phyloP scores from a whole-genome alignment of 176 grass and related monocot genomes.

The Avena sativa region DNA sequence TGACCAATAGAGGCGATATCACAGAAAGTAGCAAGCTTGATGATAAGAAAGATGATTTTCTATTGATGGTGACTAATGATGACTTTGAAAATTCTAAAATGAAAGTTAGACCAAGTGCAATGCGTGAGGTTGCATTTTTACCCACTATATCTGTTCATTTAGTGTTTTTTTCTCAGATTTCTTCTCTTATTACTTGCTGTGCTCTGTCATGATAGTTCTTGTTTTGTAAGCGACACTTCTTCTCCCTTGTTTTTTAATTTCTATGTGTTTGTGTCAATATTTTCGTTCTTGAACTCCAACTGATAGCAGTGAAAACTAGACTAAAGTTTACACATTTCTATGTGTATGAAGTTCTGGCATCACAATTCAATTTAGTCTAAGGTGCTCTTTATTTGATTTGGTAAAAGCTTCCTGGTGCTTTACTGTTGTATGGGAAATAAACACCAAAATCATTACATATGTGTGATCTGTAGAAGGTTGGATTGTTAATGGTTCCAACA shows the following conservation, averaged over 20 bases:
- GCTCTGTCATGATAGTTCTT: not conserved
- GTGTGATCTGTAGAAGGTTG: constrained; percentile 14
- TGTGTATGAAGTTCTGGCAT: constrained; percentile 15
- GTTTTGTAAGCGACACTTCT: not conserved
- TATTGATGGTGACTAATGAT: constrained; percentile 57
- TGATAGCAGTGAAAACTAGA: constrained; percentile 13
- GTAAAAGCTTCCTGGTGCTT: not conserved
- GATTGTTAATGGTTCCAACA: constrained; percentile 17
- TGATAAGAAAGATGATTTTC: constrained; percentile 37
- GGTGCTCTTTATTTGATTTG: constrained; percentile 20
- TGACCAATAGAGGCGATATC: constrained; percentile 1
- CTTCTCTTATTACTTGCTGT: constrained; percentile 3
- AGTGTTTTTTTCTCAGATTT: not conserved
- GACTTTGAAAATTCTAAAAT: constrained; percentile 89
- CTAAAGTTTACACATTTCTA: not conserved
- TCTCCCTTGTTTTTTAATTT: not conserved
- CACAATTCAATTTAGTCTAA: not conserved
- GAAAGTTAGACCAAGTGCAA: constrained; percentile 93
- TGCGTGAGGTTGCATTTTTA: constrained; percentile 81
- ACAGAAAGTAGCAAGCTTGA: constrained; percentile 32
- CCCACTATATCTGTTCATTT: constrained; percentile 5
- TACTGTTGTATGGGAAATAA: constrained; percentile 11
- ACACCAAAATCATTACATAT: not conserved
- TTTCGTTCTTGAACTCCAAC: constrained; percentile 5
- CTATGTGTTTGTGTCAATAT: constrained; percentile 12